phyloP scores from a whole-genome alignment of 345 rosid species.

The Moringa oleifera region DNA sequence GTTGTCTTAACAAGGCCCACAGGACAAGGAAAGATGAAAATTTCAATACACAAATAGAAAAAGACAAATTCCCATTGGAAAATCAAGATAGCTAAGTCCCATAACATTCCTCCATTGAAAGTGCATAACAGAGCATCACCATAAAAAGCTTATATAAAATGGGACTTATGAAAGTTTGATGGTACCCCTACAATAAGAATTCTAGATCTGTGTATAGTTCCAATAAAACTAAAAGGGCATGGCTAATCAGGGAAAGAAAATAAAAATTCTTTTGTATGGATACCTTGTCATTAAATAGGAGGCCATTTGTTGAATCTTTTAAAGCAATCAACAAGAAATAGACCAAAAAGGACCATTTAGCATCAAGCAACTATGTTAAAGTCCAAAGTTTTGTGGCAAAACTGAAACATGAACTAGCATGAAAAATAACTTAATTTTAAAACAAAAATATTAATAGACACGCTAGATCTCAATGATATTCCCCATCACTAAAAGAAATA shows the following conservation, averaged over 20 bases:
- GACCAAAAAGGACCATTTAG: background rate
- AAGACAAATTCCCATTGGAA: background rate
- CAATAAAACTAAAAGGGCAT: background rate
- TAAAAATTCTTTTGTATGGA: background rate
- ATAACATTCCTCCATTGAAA: background rate
- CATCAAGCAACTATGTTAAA: background rate
- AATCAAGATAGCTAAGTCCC: background rate
- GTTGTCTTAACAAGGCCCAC: background rate
- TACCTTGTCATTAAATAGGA: background rate
- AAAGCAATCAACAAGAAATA: too few relatives aligned
- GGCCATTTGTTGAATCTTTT: background rate
- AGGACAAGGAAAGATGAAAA: background rate
- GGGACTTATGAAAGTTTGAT: background rate
- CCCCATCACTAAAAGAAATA: background rate
- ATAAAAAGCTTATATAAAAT: too few relatives aligned
- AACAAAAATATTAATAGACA: too few relatives aligned
- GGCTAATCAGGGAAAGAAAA: background rate
- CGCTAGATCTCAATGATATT: background rate
- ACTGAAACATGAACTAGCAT: background rate
- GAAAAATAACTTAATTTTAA: background rate
- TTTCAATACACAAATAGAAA: too few relatives aligned
- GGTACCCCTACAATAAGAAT: background rate
- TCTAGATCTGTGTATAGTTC: background rate
- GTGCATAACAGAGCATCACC: background rate
- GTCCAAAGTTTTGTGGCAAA: background rate